phyloP scores from a whole-genome alignment of 352 stramenopile species.

The Globisporangium splendens region DNA sequence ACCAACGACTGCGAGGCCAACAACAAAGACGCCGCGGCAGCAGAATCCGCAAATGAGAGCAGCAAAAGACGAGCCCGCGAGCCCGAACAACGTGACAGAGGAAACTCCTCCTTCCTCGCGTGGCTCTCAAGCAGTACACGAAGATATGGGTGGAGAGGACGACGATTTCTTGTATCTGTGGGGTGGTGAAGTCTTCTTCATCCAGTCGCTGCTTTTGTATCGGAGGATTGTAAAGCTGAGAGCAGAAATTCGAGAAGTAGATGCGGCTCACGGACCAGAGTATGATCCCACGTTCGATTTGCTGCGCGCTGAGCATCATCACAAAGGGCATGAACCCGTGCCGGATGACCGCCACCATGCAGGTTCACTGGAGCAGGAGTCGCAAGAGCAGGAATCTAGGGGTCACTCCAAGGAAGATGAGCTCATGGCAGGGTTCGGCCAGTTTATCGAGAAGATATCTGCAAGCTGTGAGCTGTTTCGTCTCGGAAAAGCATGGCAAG shows the following conservation, averaged over 20 bases:
- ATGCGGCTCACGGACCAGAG: constrained; percentile 25
- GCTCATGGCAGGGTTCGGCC: constrained; percentile 18
- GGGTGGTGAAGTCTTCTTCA: constrained; percentile 61
- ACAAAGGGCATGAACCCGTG: neutral
- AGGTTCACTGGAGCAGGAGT: neutral
- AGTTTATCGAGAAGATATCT: constrained; percentile 40
- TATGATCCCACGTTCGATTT: constrained; percentile 42
- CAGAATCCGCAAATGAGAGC: constrained; percentile 8
- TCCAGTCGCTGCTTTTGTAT: constrained; percentile 44
- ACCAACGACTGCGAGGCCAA: constrained; percentile 24
- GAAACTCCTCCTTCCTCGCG: neutral
- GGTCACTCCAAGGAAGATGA: neutral
- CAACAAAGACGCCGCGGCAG: constrained; percentile 26
- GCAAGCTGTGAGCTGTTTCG: constrained; percentile 42
- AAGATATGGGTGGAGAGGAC: constrained; percentile 16
- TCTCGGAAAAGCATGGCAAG: constrained; percentile 45
- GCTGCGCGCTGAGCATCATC: constrained; percentile 14
- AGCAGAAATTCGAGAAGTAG: constrained; percentile 10
- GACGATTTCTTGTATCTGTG: constrained; percentile 56
- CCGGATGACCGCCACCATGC: neutral
- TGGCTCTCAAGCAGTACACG: neutral
- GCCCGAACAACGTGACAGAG: no score
- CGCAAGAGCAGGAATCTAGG: neutral
- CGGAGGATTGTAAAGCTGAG: constrained; percentile 27
- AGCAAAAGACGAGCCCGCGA: constrained; percentile 4